A percentile compares a stretch with the other conserved stretches of the same genome.
Conservation (phyloP, 306 rosid species). For the Cucurbita argyrosperma region DNA sequence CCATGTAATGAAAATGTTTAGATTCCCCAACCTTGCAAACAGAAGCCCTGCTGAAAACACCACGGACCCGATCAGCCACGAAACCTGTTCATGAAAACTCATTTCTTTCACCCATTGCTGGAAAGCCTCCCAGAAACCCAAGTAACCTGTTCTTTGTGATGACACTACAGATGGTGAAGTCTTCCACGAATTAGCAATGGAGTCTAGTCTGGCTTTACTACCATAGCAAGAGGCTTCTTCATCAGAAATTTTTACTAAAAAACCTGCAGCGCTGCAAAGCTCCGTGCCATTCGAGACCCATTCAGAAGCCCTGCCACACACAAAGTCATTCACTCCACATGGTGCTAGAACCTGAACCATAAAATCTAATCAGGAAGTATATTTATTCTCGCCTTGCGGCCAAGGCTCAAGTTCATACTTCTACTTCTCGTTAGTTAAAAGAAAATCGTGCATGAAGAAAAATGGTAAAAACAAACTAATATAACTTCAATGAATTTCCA, state of each 20-base stretch:
- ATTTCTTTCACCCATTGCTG: constrained; percentile 40
- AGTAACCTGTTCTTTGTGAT: constrained; percentile 20
- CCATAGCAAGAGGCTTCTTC: constrained; percentile 63
- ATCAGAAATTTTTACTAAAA: constrained; percentile 30
- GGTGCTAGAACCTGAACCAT: constrained; percentile 71
- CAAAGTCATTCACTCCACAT: constrained; percentile 87
- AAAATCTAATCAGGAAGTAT: constrained; percentile 17
- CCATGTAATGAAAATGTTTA: not conserved
- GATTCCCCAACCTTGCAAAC: constrained; percentile 41
- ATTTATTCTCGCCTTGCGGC: not conserved
- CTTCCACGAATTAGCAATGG: constrained; percentile 72
- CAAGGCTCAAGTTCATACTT: not conserved
- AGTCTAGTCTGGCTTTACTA: constrained; percentile 55
- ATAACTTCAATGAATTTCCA: not conserved
- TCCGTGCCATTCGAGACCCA: constrained; percentile 92
- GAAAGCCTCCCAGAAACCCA: constrained; percentile 34
- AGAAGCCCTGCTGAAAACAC: constrained; percentile 77
- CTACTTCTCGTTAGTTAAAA: not conserved
- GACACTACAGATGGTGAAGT: constrained; percentile 24
- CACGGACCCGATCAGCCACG: constrained; percentile 95
- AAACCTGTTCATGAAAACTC: constrained; percentile 60
- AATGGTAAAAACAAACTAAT: not conserved
- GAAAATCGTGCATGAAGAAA: not conserved
- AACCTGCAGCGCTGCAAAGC: constrained; percentile 82
- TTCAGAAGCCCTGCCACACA: constrained; percentile 87